Percentiles rank a stretch among this genome's conserved stretches.
phyloP scores from a whole-genome alignment of 1,284 basidiomycete species.

The Paramarasmius palmivorus region DNA sequence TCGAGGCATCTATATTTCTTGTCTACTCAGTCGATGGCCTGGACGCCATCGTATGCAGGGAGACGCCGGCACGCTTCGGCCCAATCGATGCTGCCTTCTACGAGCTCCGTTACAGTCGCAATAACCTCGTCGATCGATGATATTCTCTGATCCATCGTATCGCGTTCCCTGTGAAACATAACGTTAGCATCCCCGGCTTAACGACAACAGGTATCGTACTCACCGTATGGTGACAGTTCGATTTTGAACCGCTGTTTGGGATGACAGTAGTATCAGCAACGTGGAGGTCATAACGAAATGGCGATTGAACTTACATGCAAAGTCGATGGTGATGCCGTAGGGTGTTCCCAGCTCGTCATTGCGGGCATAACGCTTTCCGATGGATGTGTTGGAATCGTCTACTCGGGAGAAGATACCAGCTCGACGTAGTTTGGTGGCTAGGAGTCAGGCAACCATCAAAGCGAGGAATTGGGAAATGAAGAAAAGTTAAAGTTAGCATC shows the following conservation, averaged over 20 bases:
- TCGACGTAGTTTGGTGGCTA: conserved; percentile 85
- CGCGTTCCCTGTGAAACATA: conserved; percentile 71
- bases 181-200: conserved; percentile 4
- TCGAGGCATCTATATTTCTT: background rate
- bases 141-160: conserved; percentile 92
- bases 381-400: conserved; percentile 93
- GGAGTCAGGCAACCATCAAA: conserved; percentile 5
- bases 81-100: conserved; percentile 79
- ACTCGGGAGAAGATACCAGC: conserved; percentile 91
- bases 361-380: conserved; percentile 95
- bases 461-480: conserved; percentile 2
- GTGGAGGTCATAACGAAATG: conserved; percentile 17
- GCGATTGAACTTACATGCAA: conserved; percentile 77
- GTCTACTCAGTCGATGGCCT: conserved; percentile 60
- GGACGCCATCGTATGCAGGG: conserved; percentile 87
- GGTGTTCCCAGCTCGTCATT: conserved; percentile 99
- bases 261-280: conserved; percentile 10
- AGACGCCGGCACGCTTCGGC: conserved; percentile 72
- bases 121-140: conserved; percentile 93
- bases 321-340: conserved; percentile 95
- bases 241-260: conserved; percentile 72
- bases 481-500: conserved; percentile 8
- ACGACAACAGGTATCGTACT: conserved; percentile 26
- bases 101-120: conserved; percentile 74
- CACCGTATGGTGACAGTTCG: conserved; percentile 88